Conservation (phyloP, 192 early-diverging fungal species). For the Backusella circina region DNA sequence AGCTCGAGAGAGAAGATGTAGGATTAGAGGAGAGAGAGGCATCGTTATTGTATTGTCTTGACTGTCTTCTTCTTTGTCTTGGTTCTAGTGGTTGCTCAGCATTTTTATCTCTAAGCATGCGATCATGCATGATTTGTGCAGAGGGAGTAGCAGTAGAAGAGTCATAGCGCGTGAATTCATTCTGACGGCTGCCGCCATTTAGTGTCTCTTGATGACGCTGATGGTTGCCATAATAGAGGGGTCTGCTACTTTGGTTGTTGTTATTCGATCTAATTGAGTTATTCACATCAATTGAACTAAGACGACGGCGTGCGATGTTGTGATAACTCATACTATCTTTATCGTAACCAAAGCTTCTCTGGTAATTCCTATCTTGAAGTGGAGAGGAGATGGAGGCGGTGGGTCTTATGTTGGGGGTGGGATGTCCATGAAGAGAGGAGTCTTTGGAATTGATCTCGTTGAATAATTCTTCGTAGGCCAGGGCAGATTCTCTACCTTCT, state of each 20-base stretch:
- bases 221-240: background rate
- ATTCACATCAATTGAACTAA: background rate
- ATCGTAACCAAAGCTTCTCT: background rate
- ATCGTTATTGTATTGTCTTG: background rate
- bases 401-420: background rate
- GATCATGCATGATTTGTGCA: constrained; percentile 9
- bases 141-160: background rate
- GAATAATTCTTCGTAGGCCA: background rate
- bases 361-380: background rate
- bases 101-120: background rate
- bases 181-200: background rate
- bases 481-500: background rate
- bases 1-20: background rate
- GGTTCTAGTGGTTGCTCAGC: background rate
- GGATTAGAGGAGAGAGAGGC: background rate
- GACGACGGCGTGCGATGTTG: background rate
- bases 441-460: background rate
- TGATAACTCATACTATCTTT: background rate
- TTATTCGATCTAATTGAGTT: background rate
- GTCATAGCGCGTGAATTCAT: background rate
- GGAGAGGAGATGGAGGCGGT: background rate
- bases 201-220: background rate
- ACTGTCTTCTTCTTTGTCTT: background rate
- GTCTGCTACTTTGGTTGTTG: background rate
- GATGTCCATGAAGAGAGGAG: background rate